Evolutionary conservation across 2,329 filamentous ascomycete genomes (phyloP), one percentile per base, ranked within the genome.

Genomic region (Aspergillus texensis): DNA sequence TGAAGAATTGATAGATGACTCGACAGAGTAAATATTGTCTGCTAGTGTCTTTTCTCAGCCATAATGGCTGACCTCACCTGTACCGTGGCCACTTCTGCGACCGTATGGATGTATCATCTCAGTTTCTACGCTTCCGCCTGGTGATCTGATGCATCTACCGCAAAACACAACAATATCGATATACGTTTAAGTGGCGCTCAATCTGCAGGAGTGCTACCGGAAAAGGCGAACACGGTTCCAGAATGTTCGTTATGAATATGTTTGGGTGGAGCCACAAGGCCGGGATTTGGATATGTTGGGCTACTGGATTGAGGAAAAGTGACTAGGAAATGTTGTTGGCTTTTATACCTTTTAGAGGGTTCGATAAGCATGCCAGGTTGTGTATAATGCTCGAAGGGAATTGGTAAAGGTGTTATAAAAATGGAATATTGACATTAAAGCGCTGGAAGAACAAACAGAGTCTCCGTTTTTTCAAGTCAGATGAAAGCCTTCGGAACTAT

Each of bases 311-410:
- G 82, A 81, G 0, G 79, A 0, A 81, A 81, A 66, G 70, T 85
- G 26, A 82, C 76, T 78, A 10, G 77, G 78, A 16, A 79, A 75
- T 2, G 74, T 74, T 0, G 81, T 81, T 4, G 65, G 79, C 6
- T 65, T 85, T 32, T 71, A 74, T 4, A 78, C 86, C 63, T 63
- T 85, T 12, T 76, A 81, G 12, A 77, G 72, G 3, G 76, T 86
- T 11, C 75, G 78, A 65, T 67, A 66, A 58, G 81, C 72, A 2
- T 82, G 80, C 61, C 74, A 77, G 8, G 74, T 78, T 67, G 78
- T 83, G 4, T 74, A 73, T 16, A 70, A 69, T 1, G 75, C 78
- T 1, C 81, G 80, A 62, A 81, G 82, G 81, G 81, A 0, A 43
- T 82, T n/a, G 82, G 82, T 24, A 79, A 79, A 63, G 62, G 80